phyloP scores from a whole-genome alignment of 352 stramenopile species.

The Globisporangium iwayamae region DNA sequence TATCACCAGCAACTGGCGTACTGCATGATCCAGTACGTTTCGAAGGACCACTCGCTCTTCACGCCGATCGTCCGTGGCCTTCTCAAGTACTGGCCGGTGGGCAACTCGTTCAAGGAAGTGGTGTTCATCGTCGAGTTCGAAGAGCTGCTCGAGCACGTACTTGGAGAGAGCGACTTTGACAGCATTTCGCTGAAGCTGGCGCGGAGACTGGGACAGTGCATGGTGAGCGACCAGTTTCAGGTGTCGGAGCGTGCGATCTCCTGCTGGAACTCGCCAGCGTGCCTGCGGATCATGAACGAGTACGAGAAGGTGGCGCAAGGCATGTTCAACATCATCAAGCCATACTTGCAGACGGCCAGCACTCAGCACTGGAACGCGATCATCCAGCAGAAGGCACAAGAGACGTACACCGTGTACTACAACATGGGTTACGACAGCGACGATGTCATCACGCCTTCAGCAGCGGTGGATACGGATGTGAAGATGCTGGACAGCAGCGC shows the following conservation, averaged over 20 bases:
- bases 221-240: slow-evolving; percentile 84
- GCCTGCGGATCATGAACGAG: slow-evolving; percentile 87
- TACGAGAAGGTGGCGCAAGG: slow-evolving; percentile 83
- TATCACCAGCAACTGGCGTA: slow-evolving; percentile 89
- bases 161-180: slow-evolving; percentile 76
- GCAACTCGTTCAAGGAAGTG: slow-evolving; percentile 87
- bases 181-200: slow-evolving; percentile 54
- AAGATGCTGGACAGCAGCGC: slow-evolving; percentile 47
- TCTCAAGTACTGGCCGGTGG: slow-evolving; percentile 84
- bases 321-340: slow-evolving; percentile 85
- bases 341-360: slow-evolving; percentile 49
- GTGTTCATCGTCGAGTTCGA: slow-evolving; percentile 89
- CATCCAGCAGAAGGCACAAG: slow-evolving; percentile 82
- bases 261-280: slow-evolving; percentile 76
- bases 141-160: slow-evolving; percentile 85
- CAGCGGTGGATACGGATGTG: slow-evolving; percentile 22
- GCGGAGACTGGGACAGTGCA: slow-evolving; percentile 62
- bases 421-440: slow-evolving; percentile 88
- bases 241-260: slow-evolving; percentile 81
- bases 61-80: slow-evolving; percentile 74
- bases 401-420: slow-evolving; percentile 87
- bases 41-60: slow-evolving; percentile 85
- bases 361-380: slow-evolving; percentile 76
- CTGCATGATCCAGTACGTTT: slow-evolving; percentile 89
- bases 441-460: slow-evolving; percentile 29